phyloP scores from a whole-genome alignment of 306 rosid genomes.

The Cajanus cajan region DNA sequence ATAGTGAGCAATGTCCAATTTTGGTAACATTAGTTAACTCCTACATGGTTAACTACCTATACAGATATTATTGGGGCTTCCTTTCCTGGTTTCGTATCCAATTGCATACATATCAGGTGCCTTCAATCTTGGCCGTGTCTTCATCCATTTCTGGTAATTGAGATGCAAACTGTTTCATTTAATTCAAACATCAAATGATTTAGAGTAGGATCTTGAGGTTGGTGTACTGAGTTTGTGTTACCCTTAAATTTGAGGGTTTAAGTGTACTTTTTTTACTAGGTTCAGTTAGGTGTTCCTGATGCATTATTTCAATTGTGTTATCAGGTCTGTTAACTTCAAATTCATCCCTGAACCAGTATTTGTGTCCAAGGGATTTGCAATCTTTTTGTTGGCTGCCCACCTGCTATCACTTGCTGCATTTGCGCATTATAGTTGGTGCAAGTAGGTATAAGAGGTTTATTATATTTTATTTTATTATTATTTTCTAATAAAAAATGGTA shows the following conservation, averaged over 20 bases:
- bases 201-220: not conserved
- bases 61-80: slow-evolving; percentile 86
- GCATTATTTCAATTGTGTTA: slow-evolving; percentile 36
- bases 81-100: slow-evolving; percentile 79
- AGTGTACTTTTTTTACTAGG: not conserved
- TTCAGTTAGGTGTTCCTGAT: slow-evolving; percentile 14
- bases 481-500: slow-evolving; percentile 16
- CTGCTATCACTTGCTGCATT: slow-evolving; percentile 60
- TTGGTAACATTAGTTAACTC: slow-evolving; percentile 40
- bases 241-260: not conserved
- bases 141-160: slow-evolving; percentile 88
- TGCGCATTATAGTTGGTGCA: slow-evolving; percentile 92
- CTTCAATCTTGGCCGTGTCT: slow-evolving; percentile 94
- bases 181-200: not conserved
- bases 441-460: slow-evolving; percentile 56
- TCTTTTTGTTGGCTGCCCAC: slow-evolving; percentile 70
- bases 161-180: not conserved
- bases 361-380: slow-evolving; percentile 77
- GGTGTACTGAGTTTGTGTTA: not conserved
- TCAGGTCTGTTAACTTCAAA: slow-evolving; percentile 96
- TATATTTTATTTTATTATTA: not conserved
- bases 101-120: slow-evolving; percentile 78
- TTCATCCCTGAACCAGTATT: slow-evolving; percentile 84
- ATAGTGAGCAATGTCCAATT: slow-evolving; percentile 40
- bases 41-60: slow-evolving; percentile 48